Evolutionary conservation across 169 alveolate genomes (phyloP).

Genomic region (Cryptosporidium canis): DNA sequence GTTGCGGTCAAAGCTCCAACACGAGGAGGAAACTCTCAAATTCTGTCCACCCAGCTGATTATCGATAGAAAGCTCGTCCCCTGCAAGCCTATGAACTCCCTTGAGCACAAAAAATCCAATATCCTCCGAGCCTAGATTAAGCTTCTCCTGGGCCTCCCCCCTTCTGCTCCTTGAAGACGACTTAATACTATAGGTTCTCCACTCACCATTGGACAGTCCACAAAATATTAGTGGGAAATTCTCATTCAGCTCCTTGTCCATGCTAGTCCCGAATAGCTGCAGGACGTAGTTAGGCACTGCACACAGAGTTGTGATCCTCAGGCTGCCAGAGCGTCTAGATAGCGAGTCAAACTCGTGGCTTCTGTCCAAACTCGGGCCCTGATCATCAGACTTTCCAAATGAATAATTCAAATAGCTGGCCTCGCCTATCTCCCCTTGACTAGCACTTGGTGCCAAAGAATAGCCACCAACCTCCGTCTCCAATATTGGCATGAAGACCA

Average conservation of each 20-base stretch:
- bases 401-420: slow-evolving; percentile 8
- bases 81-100: slow-evolving; percentile 44
- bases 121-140: neutral
- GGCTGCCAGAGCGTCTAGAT: neutral
- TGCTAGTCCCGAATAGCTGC: neutral
- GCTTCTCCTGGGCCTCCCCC: neutral
- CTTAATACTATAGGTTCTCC: slow-evolving; percentile 63
- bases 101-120: slow-evolving; percentile 46
- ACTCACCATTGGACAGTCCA: slow-evolving; percentile 66
- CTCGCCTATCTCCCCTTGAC: neutral
- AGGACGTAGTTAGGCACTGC: slow-evolving; percentile 38
- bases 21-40: slow-evolving; percentile 6
- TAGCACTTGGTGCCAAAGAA: neutral
- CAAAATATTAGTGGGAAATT: slow-evolving; percentile 40
- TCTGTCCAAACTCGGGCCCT: neutral
- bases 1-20: slow-evolving; percentile 20
- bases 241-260: slow-evolving; percentile 14
- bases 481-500: slow-evolving; percentile 37
- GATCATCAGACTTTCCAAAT: slow-evolving; percentile 1
- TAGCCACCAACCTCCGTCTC: neutral
- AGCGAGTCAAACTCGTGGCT: neutral
- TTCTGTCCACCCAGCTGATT: slow-evolving; percentile 1
- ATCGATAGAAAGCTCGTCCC: slow-evolving; percentile 22
- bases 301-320: slow-evolving; percentile 31
- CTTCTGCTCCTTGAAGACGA: neutral